phyloP scores from a whole-genome alignment of 441 rosid species.

The Populus hybrid region DNA sequence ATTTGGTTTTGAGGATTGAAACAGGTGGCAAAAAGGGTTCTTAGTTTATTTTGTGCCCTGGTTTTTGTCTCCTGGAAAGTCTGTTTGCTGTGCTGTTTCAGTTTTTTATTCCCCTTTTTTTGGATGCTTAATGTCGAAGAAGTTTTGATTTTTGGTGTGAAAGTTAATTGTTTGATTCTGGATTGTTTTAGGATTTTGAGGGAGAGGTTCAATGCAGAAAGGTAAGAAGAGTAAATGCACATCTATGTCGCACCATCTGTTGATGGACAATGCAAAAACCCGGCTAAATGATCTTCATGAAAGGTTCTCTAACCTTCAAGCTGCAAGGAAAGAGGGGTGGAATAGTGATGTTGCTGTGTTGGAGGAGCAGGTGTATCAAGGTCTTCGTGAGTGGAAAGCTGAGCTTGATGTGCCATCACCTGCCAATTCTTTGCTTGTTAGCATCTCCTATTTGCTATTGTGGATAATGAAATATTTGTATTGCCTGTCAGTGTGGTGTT shows the following conservation, averaged over 20 bases:
- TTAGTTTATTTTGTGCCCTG: neutral
- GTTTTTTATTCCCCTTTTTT: neutral
- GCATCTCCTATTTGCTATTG: neutral
- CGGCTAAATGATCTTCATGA: slow-evolving; percentile 53
- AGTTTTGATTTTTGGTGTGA: neutral
- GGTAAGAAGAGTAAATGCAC: slow-evolving; percentile 44
- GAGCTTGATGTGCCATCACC: slow-evolving; percentile 69
- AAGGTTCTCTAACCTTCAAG: slow-evolving; percentile 51
- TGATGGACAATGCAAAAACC: slow-evolving; percentile 58
- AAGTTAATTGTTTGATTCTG: neutral
- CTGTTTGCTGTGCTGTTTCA: neutral
- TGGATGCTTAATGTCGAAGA: neutral
- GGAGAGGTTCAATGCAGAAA: slow-evolving; percentile 17
- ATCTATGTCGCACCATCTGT: slow-evolving; percentile 43
- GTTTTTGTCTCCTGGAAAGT: neutral
- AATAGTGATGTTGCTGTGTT: slow-evolving; percentile 43
- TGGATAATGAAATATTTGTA: neutral
- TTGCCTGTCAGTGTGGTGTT: neutral
- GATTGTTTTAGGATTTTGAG: neutral
- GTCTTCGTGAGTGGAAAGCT: slow-evolving; percentile 63
- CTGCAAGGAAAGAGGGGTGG: slow-evolving; percentile 62
- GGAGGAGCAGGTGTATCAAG: slow-evolving; percentile 67
- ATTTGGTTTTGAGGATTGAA: neutral
- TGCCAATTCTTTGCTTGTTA: slow-evolving; percentile 45
- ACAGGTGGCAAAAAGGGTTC: neutral